Base-by-base conservation (phyloP, 352 stramenopile genomes). In the Pythium scleroteichum region DNA sequence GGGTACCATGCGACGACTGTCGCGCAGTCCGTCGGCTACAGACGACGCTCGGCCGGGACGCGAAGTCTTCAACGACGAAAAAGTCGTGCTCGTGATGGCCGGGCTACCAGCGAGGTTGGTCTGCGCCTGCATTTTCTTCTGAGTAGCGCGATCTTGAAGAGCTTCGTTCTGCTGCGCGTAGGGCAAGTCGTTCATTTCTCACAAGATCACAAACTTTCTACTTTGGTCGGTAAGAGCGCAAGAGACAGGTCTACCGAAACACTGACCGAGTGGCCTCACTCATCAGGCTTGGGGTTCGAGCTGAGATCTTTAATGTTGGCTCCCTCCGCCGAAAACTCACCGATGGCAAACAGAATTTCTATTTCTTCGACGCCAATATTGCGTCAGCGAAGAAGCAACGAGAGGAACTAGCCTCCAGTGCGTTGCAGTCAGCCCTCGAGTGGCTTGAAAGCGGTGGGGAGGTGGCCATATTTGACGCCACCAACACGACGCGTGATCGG, bases 31-130 rank as follows among this genome's bases (percentile, higher is more conserved):
- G 1, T 57, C 47, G 5, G 19, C 32, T n/a, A n/a, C n/a, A 10
- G 48, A 26, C 38, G 47, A 62, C n/a, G 32, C 35, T 2, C n/a
- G 29, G 27, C 50, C 35, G 24, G 62, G 71, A 5, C 71, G 68
- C 12, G 73, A 79, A 53, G 73, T 82, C 13, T 82, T 82, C 53
- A 79, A 77, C 40, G 73, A 82, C 17, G 89, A 97, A 59, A 97
- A 97, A 52, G 66, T 98, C 8, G 82, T 97, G 49, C 82, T 98
- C 20, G 81, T 96, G 58, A 95, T 98, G 85, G 89, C 96, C 17
- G 92, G 90, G 4, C 68, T 98, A 9, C 92, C 92, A 1, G 92
- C 82, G 5, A 89, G 73, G 73, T 81, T 39, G 32, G 54, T 42
- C 13, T 51, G 24, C 8, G 8, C 19, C 13, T 24, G 16, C 35